Evolutionary conservation across 495 filamentous ascomycete species (phyloP).

Genomic region (Astrocystis sublimbata): DNA sequence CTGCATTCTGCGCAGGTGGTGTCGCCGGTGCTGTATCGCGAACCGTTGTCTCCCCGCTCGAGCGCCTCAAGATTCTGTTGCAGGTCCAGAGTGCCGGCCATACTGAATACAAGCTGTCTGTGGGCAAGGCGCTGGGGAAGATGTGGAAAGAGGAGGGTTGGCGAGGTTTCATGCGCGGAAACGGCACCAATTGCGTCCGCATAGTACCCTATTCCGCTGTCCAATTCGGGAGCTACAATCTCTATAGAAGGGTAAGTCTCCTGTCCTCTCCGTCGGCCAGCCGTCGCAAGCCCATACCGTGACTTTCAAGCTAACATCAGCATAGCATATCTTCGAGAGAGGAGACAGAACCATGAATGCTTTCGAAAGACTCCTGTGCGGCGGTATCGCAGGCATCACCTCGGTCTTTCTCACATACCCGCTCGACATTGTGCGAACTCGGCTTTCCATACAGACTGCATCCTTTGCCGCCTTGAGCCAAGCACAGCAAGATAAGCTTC

Average conservation of each 20-base stretch:
- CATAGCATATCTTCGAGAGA: conserved; percentile 69
- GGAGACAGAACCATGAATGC: conserved; percentile 68
- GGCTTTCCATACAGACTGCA: conserved; percentile 92
- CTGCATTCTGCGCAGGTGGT: conserved; percentile 94
- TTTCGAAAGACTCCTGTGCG: conserved; percentile 72
- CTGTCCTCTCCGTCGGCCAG: not conserved
- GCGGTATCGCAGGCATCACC: conserved; percentile 88
- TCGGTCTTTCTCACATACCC: conserved; percentile 80
- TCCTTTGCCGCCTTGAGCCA: conserved; percentile 77
- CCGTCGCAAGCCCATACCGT: not conserved
- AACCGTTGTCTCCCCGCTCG: conserved; percentile 93
- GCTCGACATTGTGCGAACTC: conserved; percentile 93
- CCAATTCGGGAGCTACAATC: conserved; percentile 95
- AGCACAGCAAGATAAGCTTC: conserved; percentile 62
- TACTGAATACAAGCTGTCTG: conserved; percentile 87
- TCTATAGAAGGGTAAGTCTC: conserved; percentile 82
- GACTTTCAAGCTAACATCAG: conserved; percentile 11
- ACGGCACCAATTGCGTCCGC: conserved; percentile 96
- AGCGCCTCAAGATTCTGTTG: conserved; percentile 94
- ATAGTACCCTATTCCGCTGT: conserved; percentile 98
- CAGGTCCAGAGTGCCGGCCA: conserved; percentile 92
- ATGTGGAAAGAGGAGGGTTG: conserved; percentile 97
- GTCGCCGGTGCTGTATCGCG: conserved; percentile 95
- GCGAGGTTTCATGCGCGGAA: conserved; percentile 94
- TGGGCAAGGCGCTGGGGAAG: conserved; percentile 83